phyloP scores from a whole-genome alignment of 2,329 filamentous ascomycete genomes.

The Bipolaris sorokiniana region DNA sequence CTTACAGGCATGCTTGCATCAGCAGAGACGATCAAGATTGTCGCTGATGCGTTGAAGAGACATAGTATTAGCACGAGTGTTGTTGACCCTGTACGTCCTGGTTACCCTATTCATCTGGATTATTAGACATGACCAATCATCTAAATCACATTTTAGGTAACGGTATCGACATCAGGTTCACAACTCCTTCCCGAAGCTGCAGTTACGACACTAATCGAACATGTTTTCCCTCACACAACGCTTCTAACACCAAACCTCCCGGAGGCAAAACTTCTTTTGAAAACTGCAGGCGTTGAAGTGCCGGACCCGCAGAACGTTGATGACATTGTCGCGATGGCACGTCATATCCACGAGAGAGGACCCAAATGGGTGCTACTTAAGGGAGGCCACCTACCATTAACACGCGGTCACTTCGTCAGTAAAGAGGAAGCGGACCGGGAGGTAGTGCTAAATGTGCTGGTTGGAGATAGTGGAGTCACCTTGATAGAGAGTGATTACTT shows the following conservation, averaged over 20 bases:
- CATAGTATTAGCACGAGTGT: slow-evolving; percentile 67
- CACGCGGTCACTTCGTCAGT: slow-evolving; percentile 65
- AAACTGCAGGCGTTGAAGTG: slow-evolving; percentile 55
- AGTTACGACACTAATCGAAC: slow-evolving; percentile 63
- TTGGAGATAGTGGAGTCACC: slow-evolving; percentile 64
- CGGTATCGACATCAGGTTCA: slow-evolving; percentile 84
- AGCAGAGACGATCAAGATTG: slow-evolving; percentile 69
- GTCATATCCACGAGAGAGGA: slow-evolving; percentile 69
- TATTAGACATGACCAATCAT: not conserved
- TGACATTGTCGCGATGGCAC: slow-evolving; percentile 73
- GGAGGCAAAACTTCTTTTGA: slow-evolving; percentile 71
- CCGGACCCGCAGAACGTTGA: slow-evolving; percentile 62
- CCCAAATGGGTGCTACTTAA: slow-evolving; percentile 85
- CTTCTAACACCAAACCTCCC: slow-evolving; percentile 79
- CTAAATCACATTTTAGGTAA: slow-evolving; percentile 63
- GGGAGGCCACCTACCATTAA: slow-evolving; percentile 86
- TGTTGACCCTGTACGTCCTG: slow-evolving; percentile 71
- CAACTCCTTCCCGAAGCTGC: slow-evolving; percentile 70
- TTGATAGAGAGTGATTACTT: slow-evolving; percentile 75
- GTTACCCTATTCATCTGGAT: not conserved
- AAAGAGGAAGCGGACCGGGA: slow-evolving; percentile 64
- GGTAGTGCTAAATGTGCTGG: slow-evolving; percentile 78
- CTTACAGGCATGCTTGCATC: slow-evolving; percentile 79
- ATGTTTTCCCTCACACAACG: slow-evolving; percentile 69
- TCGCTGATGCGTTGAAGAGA: slow-evolving; percentile 67